Conservation (phyloP, 495 filamentous ascomycete genomes). For the Lasiosphaeris hirsuta region DNA sequence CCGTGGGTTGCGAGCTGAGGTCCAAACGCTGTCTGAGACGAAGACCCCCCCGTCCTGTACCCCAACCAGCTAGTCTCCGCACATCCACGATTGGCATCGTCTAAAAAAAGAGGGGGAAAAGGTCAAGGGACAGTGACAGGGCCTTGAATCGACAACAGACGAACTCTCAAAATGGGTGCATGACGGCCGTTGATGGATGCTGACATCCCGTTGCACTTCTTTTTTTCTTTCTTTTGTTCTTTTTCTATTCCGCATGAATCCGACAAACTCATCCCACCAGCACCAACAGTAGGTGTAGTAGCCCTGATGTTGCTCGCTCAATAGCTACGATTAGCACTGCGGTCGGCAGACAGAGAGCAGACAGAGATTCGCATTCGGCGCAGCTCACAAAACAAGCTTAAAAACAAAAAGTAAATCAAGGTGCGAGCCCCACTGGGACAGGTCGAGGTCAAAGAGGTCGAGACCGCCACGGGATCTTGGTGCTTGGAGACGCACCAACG, state of each 20-base stretch:
- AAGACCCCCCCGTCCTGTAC: background rate
- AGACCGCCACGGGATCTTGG: conserved; percentile 1
- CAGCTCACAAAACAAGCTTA: background rate
- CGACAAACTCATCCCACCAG: too few relatives aligned
- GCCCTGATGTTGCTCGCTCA: too few relatives aligned
- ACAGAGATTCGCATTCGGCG: too few relatives aligned
- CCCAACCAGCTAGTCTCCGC: background rate
- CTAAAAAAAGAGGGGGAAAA: background rate
- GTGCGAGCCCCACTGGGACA: background rate
- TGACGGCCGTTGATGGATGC: too few relatives aligned
- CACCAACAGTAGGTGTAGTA: too few relatives aligned
- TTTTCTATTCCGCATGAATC: too few relatives aligned
- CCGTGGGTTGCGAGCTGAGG: background rate
- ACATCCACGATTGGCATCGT: background rate
- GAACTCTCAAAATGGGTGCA: too few relatives aligned
- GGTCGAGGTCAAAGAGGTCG: background rate
- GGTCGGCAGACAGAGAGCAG: too few relatives aligned
- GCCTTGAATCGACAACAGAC: too few relatives aligned
- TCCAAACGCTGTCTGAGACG: conserved; percentile 6
- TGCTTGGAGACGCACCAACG: background rate
- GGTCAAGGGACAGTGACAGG: background rate
- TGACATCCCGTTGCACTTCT: too few relatives aligned
- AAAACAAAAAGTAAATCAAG: background rate
- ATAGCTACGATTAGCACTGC: too few relatives aligned
- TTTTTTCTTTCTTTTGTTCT: too few relatives aligned